Base-by-base conservation (phyloP, 2,329 filamentous ascomycete species). In the Chaetothyriales sp. region DNA sequence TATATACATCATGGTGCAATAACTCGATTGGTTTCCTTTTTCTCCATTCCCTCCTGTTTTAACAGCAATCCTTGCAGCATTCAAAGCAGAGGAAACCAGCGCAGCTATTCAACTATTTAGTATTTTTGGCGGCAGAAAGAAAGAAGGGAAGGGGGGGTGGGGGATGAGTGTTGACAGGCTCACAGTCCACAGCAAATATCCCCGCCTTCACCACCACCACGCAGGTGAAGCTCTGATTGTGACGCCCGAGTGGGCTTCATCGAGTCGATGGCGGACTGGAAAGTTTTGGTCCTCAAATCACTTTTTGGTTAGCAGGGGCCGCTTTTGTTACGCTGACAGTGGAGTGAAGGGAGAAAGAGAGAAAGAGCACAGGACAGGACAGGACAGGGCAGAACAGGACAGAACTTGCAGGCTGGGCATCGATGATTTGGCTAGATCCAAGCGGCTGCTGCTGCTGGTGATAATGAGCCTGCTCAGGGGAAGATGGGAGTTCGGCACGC, bases 41-140 rank as follows among this genome's bases (percentile, higher is more conserved):
- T n/a, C n/a, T n/a, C 22, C 22, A 25, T 25, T 6, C 22, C 22
- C 22, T 6, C 22, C 22, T 25, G n/a, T 47, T 19, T 28, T 57
- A 58, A 45, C 56, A 59, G 53, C 56, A 59, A 49, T 57, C 56
- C 43, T 56, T 52, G 54, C 57, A 55, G 47, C 57, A 59, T 44
- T 59, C 57, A 44, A 59, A 59, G 57, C 57, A 59, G 9, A 54
- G 48, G 45, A 59, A 54, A 2, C 56, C 57, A 26, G 56, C 57
- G 44, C 57, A 59, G 5, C 56, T 59, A 18, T 44, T 39, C 32
- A 1, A 5, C 2, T 39, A 15, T 10, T 22, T 8, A 28, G 32
- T 10, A 8, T 8, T 43, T 22, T 28, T 12, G 19, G 10, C 18
- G 22, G 3, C 9, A 12, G 15, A 9, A 43, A 18, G 8, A 8